Base-by-base conservation (phyloP, 805 yeast genomes). In the Sugiyamaella smithiae region DNA sequence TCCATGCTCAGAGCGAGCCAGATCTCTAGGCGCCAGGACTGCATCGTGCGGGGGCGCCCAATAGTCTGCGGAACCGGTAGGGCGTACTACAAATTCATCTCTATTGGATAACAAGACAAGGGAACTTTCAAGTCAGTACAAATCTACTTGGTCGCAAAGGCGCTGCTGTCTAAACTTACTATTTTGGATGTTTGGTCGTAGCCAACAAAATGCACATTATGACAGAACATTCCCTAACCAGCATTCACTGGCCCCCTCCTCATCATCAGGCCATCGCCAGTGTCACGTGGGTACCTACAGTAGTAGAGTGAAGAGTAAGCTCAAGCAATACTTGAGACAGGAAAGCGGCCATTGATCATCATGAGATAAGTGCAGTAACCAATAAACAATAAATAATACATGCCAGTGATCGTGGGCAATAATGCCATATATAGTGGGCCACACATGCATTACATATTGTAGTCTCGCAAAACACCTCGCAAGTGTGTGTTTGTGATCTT, bases 401-500 rank as follows among this genome's bases (percentile, higher is more conserved):
- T n/a, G n/a, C n/a, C n/a, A n/a, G n/a, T n/a, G n/a, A n/a, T n/a
- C n/a, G n/a, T n/a, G n/a, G n/a, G n/a, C n/a, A n/a, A n/a, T n/a
- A n/a, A n/a, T n/a, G n/a, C n/a, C n/a, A n/a, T n/a, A n/a, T n/a
- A n/a, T n/a, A n/a, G n/a, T n/a, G n/a, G n/a, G n/a, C n/a, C n/a
- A n/a, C n/a, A 7, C 29, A 11, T 26, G 7, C 29, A 16, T 7
- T 35, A 35, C 38, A 35, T 35, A 19, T 12, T 19, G 49, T 89
- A 93, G 63, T 93, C 99, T 68, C 86, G 88, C 63, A 93, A 79
- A 20, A 93, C 84, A 49, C 97, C 98, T 66, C 89, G 84, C 95
- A 93, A 85, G 68, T 93, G 99, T 1, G 95, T 84, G 67, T 93
- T 93, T 8, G 99, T 93, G 61, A 93, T 80, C 73, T 89, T 93